These are phyloP conservation scores for Podaxis carcinomalis DNA, from an alignment of 768 basidiomycete genomes.

Conservation along the genomic window DNA sequence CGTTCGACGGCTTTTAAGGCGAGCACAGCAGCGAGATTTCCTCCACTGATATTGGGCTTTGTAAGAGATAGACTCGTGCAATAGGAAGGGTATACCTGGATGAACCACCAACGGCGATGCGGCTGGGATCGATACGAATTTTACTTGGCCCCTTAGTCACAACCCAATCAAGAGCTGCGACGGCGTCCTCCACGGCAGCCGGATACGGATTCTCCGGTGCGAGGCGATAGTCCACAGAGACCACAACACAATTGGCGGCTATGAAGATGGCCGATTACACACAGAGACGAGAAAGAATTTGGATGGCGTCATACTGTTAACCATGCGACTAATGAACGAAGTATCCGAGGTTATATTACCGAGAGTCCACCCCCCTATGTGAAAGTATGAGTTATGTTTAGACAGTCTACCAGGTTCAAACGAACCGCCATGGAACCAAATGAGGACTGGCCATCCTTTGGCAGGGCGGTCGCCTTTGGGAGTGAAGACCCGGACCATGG, in stretches of 20 bases:
- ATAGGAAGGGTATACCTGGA: conserved; percentile 46
- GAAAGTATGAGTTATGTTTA: not conserved
- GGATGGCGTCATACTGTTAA: conserved; percentile 37
- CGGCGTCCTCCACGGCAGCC: conserved; percentile 64
- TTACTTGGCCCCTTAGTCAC: conserved; percentile 38
- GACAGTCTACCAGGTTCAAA: not conserved
- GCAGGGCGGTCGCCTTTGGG: conserved; percentile 48
- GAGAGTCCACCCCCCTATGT: conserved; percentile 70
- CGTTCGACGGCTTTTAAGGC: conserved; percentile 55
- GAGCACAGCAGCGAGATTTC: conserved; percentile 63
- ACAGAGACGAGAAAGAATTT: not conserved
- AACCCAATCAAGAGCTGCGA: conserved; percentile 66
- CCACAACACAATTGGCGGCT: conserved; percentile 60
- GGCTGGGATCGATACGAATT: conserved; percentile 44
- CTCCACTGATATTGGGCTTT: conserved; percentile 41
- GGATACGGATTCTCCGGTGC: conserved; percentile 72
- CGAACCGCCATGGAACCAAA: conserved; percentile 73
- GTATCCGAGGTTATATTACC: conserved; percentile 59
- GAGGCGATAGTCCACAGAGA: conserved; percentile 68
- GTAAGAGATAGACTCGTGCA: not conserved
- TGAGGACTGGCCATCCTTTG: conserved; percentile 66
- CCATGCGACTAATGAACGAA: conserved; percentile 60
- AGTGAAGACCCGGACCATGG: conserved; percentile 59
- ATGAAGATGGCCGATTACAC: not conserved
- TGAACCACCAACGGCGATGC: conserved; percentile 68